Base-by-base conservation (phyloP, 352 stramenopile species). In the Thalassiosira livingstoniorum region DNA sequence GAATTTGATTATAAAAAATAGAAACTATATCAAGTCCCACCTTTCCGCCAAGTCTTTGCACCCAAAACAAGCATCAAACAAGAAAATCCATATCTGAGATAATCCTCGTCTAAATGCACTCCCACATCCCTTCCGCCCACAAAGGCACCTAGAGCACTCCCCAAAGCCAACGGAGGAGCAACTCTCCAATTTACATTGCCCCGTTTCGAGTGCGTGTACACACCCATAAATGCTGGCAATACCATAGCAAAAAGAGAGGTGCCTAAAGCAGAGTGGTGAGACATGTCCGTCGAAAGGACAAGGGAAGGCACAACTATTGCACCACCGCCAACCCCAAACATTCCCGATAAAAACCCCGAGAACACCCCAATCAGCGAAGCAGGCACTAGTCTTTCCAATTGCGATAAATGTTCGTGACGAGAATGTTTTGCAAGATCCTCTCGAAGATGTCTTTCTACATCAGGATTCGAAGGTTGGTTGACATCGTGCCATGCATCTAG, bases 311-410 rank as follows among this genome's bases (percentile, higher is more conserved):
- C 86, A 13, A 93, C 86, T 60, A 93, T 74, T 4, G 83, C 70
- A n/a, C 85, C 88, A n/a, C 88, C 90, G 15, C 90, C 90, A 37
- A 94, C 90, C 23, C 90, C 90, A 81, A 94, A 94, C 32, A 94
- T 66, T n/a, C 90, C 90, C 3, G 88, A 86, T 27, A 92, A 69
- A 68, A 93, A 93, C n/a, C 90, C 90, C 2, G 87, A 90, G 53
- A 80, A 82, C 1, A 78, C 68, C 29, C 90, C 90, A 64, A 94
- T 92, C 23, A 78, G 5, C 18, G 76, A 76, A 43, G 70, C 58
- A 34, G 76, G 68, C 13, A 84, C 32, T 18, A 84, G 35, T 31
- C 67, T 34, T 43, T 78, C 51, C 13, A 77, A 62, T 34, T 57
- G 15, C 11, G 70, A 70, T 23, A 53, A 29, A 34, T 63, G 25